A percentile compares a stretch with the other conserved stretches of the same genome.
Evolutionary conservation across 2,329 filamentous ascomycete species (phyloP).

Genomic region (Fusarium sp.): DNA sequence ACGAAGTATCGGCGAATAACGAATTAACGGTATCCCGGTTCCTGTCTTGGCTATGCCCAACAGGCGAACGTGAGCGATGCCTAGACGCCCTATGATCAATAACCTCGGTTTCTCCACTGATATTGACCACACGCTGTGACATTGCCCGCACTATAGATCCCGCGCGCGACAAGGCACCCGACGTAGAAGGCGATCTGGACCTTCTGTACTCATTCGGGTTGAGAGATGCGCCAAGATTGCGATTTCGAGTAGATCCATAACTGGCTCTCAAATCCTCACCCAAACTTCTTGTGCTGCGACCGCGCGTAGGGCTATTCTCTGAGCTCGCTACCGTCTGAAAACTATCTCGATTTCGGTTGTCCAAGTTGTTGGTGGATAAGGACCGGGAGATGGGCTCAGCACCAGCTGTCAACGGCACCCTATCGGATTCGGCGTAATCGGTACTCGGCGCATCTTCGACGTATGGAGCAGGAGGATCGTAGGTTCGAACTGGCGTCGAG

Average conservation of each 20-base stretch:
- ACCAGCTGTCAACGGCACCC: slow-evolving; percentile 66
- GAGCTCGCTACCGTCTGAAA: slow-evolving; percentile 67
- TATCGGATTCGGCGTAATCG: slow-evolving; percentile 66
- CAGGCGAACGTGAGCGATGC: slow-evolving; percentile 68
- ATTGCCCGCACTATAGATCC: slow-evolving; percentile 84
- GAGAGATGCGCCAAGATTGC: slow-evolving; percentile 68
- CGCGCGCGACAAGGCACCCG: slow-evolving; percentile 73
- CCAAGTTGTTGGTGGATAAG: slow-evolving; percentile 54
- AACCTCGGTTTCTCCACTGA: slow-evolving; percentile 90
- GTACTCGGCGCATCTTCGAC: slow-evolving; percentile 48
- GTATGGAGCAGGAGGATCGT: slow-evolving; percentile 51
- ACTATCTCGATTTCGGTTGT: slow-evolving; percentile 62
- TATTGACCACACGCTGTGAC: slow-evolving; percentile 97
- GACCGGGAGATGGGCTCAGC: slow-evolving; percentile 66
- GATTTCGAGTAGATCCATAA: slow-evolving; percentile 60
- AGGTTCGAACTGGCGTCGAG: slow-evolving; percentile 44
- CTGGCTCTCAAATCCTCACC: slow-evolving; percentile 69
- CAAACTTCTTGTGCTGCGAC: slow-evolving; percentile 64
- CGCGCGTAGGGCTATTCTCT: slow-evolving; percentile 65
- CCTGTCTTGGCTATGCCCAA: slow-evolving; percentile 53
- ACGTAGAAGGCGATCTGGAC: slow-evolving; percentile 72
- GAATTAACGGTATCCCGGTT: slow-evolving; percentile 46
- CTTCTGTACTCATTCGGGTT: slow-evolving; percentile 63
- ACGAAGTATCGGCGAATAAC: slow-evolving; percentile 61
- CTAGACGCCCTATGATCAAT: slow-evolving; percentile 77